These are phyloP conservation scores for Cutaneotrichosporon spelunceum DNA, from an alignment of 1,284 basidiomycete genomes.

Conservation along the genomic window DNA sequence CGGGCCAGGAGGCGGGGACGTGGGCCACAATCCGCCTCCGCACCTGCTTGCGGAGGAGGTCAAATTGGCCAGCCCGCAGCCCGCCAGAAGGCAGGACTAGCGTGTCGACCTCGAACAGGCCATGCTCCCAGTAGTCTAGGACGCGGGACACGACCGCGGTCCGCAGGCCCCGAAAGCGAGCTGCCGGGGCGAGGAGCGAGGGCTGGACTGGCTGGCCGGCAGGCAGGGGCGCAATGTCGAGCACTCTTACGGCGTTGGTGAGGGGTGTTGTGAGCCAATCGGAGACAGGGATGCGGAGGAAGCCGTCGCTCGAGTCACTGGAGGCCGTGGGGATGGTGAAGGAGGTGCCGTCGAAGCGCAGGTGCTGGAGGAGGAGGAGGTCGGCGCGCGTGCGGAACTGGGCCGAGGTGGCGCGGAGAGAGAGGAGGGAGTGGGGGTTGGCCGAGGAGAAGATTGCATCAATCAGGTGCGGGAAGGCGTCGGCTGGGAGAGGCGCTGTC, in stretches of 20 bases:
- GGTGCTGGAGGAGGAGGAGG: not conserved
- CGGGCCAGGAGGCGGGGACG: not conserved
- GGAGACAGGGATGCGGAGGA: not conserved
- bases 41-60: not conserved
- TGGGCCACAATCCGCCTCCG: not conserved
- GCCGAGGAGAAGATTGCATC: not conserved
- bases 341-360: not conserved
- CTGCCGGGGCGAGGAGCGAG: not conserved
- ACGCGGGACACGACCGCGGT: not conserved
- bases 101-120: conserved; percentile 1
- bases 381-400: not conserved
- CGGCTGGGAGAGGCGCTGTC: not conserved
- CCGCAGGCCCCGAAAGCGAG: not conserved
- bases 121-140: conserved; percentile 5
- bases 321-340: not conserved
- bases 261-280: not conserved
- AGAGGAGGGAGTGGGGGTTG: not conserved
- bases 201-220: not conserved
- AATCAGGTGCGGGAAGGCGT: not conserved
- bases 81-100: not conserved
- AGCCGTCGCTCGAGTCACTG: not conserved
- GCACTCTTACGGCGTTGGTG: not conserved
- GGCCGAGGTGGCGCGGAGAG: not conserved
- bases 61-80: not conserved
- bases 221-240: not conserved